Percentiles rank a stretch among this genome's conserved stretches.
These are phyloP conservation scores for Coprinopsis strossmayeri DNA, from an alignment of 768 basidiomycete genomes.

Conservation along the genomic window DNA sequence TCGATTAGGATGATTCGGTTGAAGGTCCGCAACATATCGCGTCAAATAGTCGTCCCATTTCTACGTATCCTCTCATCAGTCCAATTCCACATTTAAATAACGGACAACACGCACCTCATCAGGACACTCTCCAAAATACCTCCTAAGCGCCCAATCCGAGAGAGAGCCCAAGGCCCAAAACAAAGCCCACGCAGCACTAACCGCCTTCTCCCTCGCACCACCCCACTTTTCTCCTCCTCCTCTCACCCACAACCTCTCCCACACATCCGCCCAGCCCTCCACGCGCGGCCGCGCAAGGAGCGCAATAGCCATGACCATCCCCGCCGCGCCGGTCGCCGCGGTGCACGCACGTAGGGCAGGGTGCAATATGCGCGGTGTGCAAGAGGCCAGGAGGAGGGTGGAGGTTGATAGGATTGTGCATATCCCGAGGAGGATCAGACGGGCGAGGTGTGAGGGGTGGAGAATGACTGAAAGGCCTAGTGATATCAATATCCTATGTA, in stretches of 20 bases:
- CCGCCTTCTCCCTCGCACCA: constrained; percentile 45
- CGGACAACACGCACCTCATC: constrained; percentile 43
- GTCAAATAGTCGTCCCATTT: constrained; percentile 68
- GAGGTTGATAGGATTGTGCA: constrained; percentile 26
- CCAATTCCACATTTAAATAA: background rate
- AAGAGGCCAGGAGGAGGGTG: constrained; percentile 31
- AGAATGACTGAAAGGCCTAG: constrained; percentile 48
- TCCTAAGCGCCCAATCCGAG: constrained; percentile 49
- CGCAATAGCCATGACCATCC: constrained; percentile 45
- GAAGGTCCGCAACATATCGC: constrained; percentile 47
- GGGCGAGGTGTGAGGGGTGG: constrained; percentile 45
- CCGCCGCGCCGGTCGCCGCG: constrained; percentile 52
- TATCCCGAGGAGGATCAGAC: constrained; percentile 34
- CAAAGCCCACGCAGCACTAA: constrained; percentile 51
- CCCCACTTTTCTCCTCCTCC: constrained; percentile 46
- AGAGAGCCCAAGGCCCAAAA: constrained; percentile 40
- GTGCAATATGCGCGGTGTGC: constrained; percentile 45
- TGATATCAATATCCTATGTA: constrained; percentile 33
- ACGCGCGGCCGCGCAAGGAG: constrained; percentile 40
- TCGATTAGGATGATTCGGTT: constrained; percentile 45
- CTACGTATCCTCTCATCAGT: constrained; percentile 31
- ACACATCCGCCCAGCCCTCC: constrained; percentile 49
- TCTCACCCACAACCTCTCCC: constrained; percentile 54
- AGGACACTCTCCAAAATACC: constrained; percentile 58
- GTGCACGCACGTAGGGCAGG: constrained; percentile 43